Base-by-base conservation (phyloP, 1,139 yeast genomes). In the Protomyces pachydermus region DNA sequence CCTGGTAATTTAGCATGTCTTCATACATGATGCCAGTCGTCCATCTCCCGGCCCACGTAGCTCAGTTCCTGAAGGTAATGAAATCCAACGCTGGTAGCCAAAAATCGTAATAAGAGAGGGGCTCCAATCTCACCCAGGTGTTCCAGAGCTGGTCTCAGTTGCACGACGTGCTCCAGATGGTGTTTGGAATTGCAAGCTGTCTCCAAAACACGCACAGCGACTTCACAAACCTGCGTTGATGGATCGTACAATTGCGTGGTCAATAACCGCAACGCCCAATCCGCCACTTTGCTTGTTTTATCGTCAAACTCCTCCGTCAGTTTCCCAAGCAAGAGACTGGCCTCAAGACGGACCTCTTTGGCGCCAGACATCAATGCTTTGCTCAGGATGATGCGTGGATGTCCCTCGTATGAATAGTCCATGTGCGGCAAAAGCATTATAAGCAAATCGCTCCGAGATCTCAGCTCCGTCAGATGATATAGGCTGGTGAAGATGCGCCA, bases 401-500 rank as follows among this genome's bases (percentile, higher is more conserved):
- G 96, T 1, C 88, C 84, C 42, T 85, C 84, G n/a, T 79, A 72
- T 1, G 79, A 76, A 68, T 85, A 85, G 68, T 87, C 86, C 73
- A 91, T 75, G 60, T 83, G 82, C 53, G 82, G 81, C 67, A 91
- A 78, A 37, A 88, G 79, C 2, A 82, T 73, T 42, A 82, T 75
- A 23, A 88, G 76, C 62, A 91, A 78, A 69, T 83, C 87, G 64
- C 84, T 88, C 52, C 90, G 75, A 60, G 79, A 80, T 18, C 78
- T 75, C 20, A 82, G 78, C 35, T 81, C 81, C 42, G 89, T 80
- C 65, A 91, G 82, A 70, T 89, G 90, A 69, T 87, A 86, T 65
- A 91, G 79, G 74, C 88, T 84, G 66, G 87, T 90, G 74, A 89
- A 88, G 69, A 91, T 82, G 70, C 91, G 87, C 95, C 96, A 88